Percentiles rank a stretch among this genome's conserved stretches.
phyloP scores from a whole-genome alignment of 345 rosid genomes.

The Salix udensis region DNA sequence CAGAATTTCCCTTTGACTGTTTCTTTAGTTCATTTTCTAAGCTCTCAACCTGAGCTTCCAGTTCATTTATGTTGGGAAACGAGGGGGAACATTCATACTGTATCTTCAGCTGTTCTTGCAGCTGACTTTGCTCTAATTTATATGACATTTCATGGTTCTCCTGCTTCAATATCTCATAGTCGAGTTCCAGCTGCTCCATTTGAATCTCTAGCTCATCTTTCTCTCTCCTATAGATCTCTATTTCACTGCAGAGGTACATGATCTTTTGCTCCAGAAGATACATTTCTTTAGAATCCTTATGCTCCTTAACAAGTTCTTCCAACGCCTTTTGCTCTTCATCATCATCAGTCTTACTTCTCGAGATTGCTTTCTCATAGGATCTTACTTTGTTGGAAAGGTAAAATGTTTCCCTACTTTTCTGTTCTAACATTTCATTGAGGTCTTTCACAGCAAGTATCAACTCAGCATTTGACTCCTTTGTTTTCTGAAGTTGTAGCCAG shows the following conservation, averaged over 20 bases:
- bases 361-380: constrained; percentile 17
- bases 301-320: constrained; percentile 76
- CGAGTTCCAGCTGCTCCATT: constrained; percentile 93
- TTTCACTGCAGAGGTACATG: constrained; percentile 58
- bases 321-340: constrained; percentile 85
- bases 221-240: constrained; percentile 71
- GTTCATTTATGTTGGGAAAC: constrained; percentile 23
- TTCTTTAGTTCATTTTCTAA: constrained; percentile 22
- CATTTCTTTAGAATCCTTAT: constrained; percentile 47
- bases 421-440: constrained; percentile 70
- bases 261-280: constrained; percentile 62
- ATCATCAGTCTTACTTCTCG: constrained; percentile 50
- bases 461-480: constrained; percentile 82
- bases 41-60: constrained; percentile 24
- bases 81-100: constrained; percentile 66
- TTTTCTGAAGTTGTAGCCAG: constrained; percentile 61
- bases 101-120: constrained; percentile 73
- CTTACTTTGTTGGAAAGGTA: constrained; percentile 28
- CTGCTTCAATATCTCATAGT: constrained; percentile 91
- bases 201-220: constrained; percentile 87
- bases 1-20: constrained; percentile 27
- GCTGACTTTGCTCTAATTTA: constrained; percentile 77
- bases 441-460: constrained; percentile 85
- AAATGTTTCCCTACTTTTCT: constrained; percentile 39
- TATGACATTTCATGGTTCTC: constrained; percentile 67